Base-by-base conservation (phyloP, 345 rosid species). In the Brassica cretica region DNA sequence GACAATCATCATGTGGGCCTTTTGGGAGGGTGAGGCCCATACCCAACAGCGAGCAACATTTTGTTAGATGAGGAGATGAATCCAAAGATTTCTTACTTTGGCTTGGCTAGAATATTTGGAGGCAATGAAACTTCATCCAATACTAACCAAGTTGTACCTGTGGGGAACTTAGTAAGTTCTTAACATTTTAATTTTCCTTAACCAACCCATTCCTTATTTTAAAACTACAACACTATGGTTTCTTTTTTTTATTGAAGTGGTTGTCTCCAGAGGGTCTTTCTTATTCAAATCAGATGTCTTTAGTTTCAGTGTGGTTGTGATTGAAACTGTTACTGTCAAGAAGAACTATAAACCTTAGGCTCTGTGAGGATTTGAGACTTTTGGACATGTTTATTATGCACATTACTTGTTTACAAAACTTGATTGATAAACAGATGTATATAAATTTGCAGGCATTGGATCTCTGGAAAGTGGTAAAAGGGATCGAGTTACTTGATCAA, bases 61-160 rank as follows among this genome's bases (percentile, higher is more conserved):
- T 74, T 87, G 10, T 70, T 90, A 60, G 96, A 92, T 16, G 88
- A 70, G 21, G 89, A 87, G 66, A 87, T 90, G 96, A 87, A 85
- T 51, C 93, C 94, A 15, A 92, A 89, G 74, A 90, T 89, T 27
- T 92, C 91, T 1, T 96, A 92, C 77, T 90, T 92, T 67, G 94
- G 96, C 4, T 74, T 89, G 84, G 92, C 94, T 37, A 86, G 88
- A 72, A 89, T 89, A 15, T 90, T 90, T 27, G 87, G 86, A 25
- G 89, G 85, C 63, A 85, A 86, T 49, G 82, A 83, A 80, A 84
- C 82, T 51, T 85, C 82, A 15, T 89, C 76, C 29, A 86, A 75
- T 80, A 92, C 96, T 10, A 77, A 78, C 29, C 82, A 87, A 77
- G 89, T 92, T 6, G 89, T 89, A 27, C 29, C 29, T 27, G 29